Evolutionary conservation across 2,329 filamentous ascomycete genomes (phyloP), one percentile per base, ranked within the genome.

Genomic region (Verticillium isaacii): DNA sequence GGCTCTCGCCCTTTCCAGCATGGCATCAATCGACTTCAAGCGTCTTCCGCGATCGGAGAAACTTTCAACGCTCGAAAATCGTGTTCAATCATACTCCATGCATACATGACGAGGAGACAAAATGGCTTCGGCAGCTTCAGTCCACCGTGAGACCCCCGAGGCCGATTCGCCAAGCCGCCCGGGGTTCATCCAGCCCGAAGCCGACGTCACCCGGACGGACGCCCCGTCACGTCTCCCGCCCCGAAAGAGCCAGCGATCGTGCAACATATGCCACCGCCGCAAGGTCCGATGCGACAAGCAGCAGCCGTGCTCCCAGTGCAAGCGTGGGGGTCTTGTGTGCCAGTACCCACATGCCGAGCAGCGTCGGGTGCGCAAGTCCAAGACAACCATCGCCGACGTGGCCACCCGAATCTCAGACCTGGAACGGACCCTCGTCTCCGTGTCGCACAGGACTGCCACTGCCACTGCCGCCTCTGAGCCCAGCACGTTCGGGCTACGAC

Each of bases 341-440:
- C 14, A 76, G 74, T 59, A 72, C 74, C 45, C 45, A 52, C 45
- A 52, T 52, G 45, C 45, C n/a, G 45, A 52, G 45, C 45, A 7
- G 66, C 68, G 32, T 37, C 60, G 5, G 68, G 69, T 0, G 68
- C 67, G 14, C 62, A 66, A 29, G 60, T 65, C 1, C 71, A 69
- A 66, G 61, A 65, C 67, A 19, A 71, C 68, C 45, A 68, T 69
- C 36, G 67, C 68, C 7, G 74, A 76, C 63, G 73, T 76, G 17
- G 73, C 73, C 1, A 73, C 68, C 56, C 70, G 73, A 2, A 75
- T 76, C n/a, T 69, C 71, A 5, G 67, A 72, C 41, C 67, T 75
- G 58, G 73, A 75, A 59, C 71, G 68, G 65, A 69, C 71, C 1
- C 61, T 75, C 6, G 63, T 58, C 5, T 58, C 64, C 25, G 61